Percentiles rank a stretch among this genome's conserved stretches.
phyloP scores from a whole-genome alignment of 225 moss, liverwort and hornwort genomes.

The Ulota crispa region DNA sequence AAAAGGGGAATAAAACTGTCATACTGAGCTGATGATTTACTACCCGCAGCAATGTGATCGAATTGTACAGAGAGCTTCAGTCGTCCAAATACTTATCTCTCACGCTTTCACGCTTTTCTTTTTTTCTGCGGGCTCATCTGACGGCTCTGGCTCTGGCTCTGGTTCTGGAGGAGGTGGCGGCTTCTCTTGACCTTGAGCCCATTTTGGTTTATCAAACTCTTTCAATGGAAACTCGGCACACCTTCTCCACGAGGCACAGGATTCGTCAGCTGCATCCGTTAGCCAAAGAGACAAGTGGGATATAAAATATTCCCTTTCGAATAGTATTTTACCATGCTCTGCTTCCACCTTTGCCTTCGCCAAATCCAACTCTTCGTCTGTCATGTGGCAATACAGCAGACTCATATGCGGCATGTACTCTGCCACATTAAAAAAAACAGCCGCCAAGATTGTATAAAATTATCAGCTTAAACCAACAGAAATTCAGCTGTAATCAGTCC shows the following conservation, averaged over 20 bases:
- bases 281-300: constrained; percentile 64
- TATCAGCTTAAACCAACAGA: neutral
- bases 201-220: constrained; percentile 40
- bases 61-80: neutral
- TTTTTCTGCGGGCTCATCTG: neutral
- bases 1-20: neutral
- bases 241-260: constrained; percentile 62
- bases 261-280: constrained; percentile 67
- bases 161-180: constrained; percentile 7
- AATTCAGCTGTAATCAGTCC: neutral
- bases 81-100: neutral
- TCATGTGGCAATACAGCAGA: constrained; percentile 69
- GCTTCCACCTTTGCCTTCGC: constrained; percentile 67
- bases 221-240: constrained; percentile 60
- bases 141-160: neutral
- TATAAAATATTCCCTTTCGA: constrained; percentile 61
- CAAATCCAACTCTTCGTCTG: constrained; percentile 60
- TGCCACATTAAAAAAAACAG: constrained; percentile 30
- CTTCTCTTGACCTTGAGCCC: constrained; percentile 41
- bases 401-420: constrained; percentile 90
- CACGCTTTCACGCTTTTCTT: constrained; percentile 5
- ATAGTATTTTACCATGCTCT: constrained; percentile 51
- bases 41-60: neutral
- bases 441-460: neutral
- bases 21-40: neutral